Evolutionary conservation across 2,329 filamentous ascomycete species (phyloP), one percentile per base, ranked within the genome.

Genomic region (Chaetomiaceae sp.): DNA sequence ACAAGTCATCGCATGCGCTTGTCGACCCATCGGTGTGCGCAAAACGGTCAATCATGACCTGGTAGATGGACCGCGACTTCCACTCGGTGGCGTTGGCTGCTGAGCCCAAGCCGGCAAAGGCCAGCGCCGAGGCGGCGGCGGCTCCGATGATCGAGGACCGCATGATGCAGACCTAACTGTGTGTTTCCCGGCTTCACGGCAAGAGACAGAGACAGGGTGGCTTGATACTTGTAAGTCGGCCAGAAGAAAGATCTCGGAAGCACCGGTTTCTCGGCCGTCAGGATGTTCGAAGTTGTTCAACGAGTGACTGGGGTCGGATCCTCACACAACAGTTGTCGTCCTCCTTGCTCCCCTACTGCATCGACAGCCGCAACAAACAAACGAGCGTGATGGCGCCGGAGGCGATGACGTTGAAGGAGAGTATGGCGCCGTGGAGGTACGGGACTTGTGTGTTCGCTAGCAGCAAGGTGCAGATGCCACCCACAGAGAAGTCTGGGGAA

Each of bases 61-160:
- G 80, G 64, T 83, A 83, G 51, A 83, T 81, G 40, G 76, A 80
- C 51, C 75, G 75, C 23, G 72, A 70, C 62, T 77, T 79, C 79
- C 79, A 82, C 37, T 64, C 61, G 1, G 62, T 60, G 37, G 57
- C 43, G 38, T 60, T 53, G 44, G 75, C 84, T 23, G 79, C 84
- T 58, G 84, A 51, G 36, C 51, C 43, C 27, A 63, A 49, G 57
- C 60, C 59, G 23, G 64, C 47, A 22, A 66, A 59, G 55, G 60
- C 59, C 56, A 65, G 36, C 40, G 54, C 58, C 17, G 62, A 53
- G 44, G 61, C 63, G 23, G 56, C 47, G 46, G 59, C 59, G 36
- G 53, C 42, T 23, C 51, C 56, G 15, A 62, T 34, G 49, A 57
- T 31, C 34, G 60, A 60, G 17, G 56, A 6, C 31, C 56, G 53